Evolutionary conservation across 371 early-diverging fungal species (phyloP).

Genomic region (Syncephalastrum monosporum): DNA sequence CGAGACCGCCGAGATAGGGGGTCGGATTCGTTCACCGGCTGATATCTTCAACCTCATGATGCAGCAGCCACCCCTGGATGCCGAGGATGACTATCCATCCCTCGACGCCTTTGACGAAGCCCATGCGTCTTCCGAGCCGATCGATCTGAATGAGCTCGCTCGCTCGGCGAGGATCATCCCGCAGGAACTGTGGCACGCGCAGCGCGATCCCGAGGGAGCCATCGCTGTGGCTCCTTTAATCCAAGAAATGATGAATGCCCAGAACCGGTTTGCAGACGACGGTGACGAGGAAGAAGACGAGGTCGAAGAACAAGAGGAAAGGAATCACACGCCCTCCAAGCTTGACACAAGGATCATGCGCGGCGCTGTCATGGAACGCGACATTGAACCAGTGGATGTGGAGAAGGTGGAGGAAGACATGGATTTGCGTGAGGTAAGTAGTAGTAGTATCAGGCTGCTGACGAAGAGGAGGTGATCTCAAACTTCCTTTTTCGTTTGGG

Average conservation of each 20-base stretch:
- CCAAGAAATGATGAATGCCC: background rate
- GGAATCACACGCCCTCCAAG: conserved; percentile 11
- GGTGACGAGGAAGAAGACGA: too few species aligned
- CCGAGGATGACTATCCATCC: conserved; percentile 32
- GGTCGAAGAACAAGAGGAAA: too few species aligned
- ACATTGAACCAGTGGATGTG: conserved; percentile 46
- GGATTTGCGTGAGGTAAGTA: conserved; percentile 51
- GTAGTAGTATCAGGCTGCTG: background rate
- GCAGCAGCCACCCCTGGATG: conserved; percentile 13
- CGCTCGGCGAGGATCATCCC: conserved; percentile 10
- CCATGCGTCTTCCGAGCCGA: conserved; percentile 1
- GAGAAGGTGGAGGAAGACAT: conserved; percentile 60
- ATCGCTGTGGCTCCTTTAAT: conserved; percentile 2
- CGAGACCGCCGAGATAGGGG: background rate
- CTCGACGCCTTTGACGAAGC: conserved; percentile 19
- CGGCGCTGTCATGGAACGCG: conserved; percentile 56
- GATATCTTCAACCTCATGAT: conserved; percentile 29
- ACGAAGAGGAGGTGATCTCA: background rate
- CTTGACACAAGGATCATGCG: conserved; percentile 53
- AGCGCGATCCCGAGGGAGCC: conserved; percentile 14
- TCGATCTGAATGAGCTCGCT: conserved; percentile 31
- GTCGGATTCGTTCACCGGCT: conserved; percentile 24
- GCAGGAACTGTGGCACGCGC: conserved; percentile 27
- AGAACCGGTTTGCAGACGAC: too few species aligned
- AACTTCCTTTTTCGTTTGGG: background rate